Conservation (phyloP, 805 yeast genomes). For the Ogataea methylovora region DNA sequence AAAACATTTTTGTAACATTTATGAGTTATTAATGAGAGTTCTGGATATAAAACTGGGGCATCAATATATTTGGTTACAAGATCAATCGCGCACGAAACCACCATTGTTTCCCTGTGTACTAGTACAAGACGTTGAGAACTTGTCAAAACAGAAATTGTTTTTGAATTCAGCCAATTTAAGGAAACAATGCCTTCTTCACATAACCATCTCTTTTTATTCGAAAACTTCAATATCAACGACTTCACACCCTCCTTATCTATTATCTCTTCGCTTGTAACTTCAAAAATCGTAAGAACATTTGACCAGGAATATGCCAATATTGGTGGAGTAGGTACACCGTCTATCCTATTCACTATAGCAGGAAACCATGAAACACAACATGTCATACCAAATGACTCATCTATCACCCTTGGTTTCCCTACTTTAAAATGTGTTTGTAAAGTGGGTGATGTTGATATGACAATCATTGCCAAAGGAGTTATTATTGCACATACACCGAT, state of each 20-base stretch:
- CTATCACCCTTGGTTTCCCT: conserved; percentile 35
- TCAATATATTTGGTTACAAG: conserved; percentile 31
- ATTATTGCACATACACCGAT: conserved; percentile 56
- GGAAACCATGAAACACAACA: conserved; percentile 66
- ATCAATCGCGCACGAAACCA: conserved; percentile 27
- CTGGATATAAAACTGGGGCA: not conserved
- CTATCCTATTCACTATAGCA: conserved; percentile 24
- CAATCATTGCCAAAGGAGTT: conserved; percentile 39
- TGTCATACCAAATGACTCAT: conserved; percentile 22
- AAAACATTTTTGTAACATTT: conserved; percentile 23
- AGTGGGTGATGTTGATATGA: conserved; percentile 48
- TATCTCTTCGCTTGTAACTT: conserved; percentile 31
- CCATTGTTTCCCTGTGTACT: conserved; percentile 32
- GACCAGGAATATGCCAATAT: conserved; percentile 64
- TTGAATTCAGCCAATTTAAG: conserved; percentile 48
- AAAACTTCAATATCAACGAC: conserved; percentile 24
- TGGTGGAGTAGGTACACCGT: conserved; percentile 25
- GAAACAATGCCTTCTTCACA: conserved; percentile 44
- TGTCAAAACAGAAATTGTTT: conserved; percentile 34
- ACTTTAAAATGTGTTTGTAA: conserved; percentile 46
- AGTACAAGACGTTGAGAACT: conserved; percentile 37
- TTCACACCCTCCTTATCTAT: conserved; percentile 17
- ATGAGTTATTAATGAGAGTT: conserved; percentile 5
- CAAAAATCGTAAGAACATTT: conserved; percentile 49
- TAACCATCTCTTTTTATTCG: conserved; percentile 32